Conservation (phyloP, 441 rosid species). For the Populus hybrid region DNA sequence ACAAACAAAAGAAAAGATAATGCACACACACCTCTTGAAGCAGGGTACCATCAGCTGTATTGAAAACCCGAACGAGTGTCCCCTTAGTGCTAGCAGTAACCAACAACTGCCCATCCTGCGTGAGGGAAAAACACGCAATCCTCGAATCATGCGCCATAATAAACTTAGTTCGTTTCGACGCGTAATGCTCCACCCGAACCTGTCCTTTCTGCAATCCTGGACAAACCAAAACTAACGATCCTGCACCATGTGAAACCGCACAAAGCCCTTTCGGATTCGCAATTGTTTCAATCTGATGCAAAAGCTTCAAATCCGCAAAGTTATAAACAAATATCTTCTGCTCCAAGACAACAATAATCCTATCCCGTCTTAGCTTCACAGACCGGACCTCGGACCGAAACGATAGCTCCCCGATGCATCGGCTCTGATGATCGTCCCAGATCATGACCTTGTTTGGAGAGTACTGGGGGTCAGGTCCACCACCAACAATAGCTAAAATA, state of each 20-base stretch:
- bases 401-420: conserved; percentile 85
- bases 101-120: conserved; percentile 78
- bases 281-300: conserved; percentile 88
- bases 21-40: conserved; percentile 66
- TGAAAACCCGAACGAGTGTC: conserved; percentile 71
- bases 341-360: conserved; percentile 73
- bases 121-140: conserved; percentile 77
- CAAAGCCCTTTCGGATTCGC: conserved; percentile 91
- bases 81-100: conserved; percentile 92
- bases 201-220: conserved; percentile 95
- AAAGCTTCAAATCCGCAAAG: conserved; percentile 69
- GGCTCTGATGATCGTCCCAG: conserved; percentile 92
- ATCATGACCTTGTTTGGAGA: conserved; percentile 85
- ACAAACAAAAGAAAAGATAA: background rate
- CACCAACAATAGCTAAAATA: conserved; percentile 82
- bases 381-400: conserved; percentile 84
- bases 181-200: conserved; percentile 87
- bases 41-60: conserved; percentile 70
- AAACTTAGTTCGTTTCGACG: conserved; percentile 80
- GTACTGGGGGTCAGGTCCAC: conserved; percentile 74
- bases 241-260: conserved; percentile 77
- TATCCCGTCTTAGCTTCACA: conserved; percentile 74
- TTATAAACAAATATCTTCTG: conserved; percentile 87
- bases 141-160: conserved; percentile 92
- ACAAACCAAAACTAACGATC: conserved; percentile 74